Evolutionary conservation across 306 rosid genomes (phyloP), one percentile per base, ranked within the genome.

Genomic region (Lathyrus tuberosus): DNA sequence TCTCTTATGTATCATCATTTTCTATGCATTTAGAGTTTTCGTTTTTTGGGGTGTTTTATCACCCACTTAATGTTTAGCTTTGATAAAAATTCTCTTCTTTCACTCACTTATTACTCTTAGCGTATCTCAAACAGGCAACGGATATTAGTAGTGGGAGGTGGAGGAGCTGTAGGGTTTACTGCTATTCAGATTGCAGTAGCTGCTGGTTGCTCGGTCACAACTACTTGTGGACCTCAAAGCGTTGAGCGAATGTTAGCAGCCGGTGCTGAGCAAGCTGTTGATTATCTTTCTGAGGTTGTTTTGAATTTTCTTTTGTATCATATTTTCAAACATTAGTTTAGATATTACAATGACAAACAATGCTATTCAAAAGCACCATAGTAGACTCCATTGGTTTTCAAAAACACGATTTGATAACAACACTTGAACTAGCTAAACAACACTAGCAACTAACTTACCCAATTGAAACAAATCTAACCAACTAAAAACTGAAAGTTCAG

Each of bases 161-260:
- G 99, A 78, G 99, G 99, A 80, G 99, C 99, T 44, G 97, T 94
- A 49, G 99, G 99, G 30, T 84, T 84, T 75, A 12, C 89, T 57
- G 97, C 95, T 59, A 81, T 88, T 80, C 99, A 94, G 87, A 81
- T 94, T 76, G 85, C 97, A 53, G 88, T 89, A 41, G 99, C 89
- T 18, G 73, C 83, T 61, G 91, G 95, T 56, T 94, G 99, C 86
- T 75, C 65, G 73, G 97, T 91, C 40, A 72, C 90, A 59, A 86
- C 97, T 74, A 90, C 96, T 22, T 94, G 99, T 58, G 97, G 97
- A 80, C 79, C 59, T 71, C 84, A 84, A 87, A 91, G 96, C 42
- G 54, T 88, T 52, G 88, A 75, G 20, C 83, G 90, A 79, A 14
- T 86, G 41, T 74, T 91, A 74, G 88, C 82, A 52, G 97, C 91